Percentiles rank a stretch among this genome's conserved stretches.
Evolutionary conservation across 192 early-diverging fungal genomes (phyloP).

Genomic region (Pilobolus umbonatus): DNA sequence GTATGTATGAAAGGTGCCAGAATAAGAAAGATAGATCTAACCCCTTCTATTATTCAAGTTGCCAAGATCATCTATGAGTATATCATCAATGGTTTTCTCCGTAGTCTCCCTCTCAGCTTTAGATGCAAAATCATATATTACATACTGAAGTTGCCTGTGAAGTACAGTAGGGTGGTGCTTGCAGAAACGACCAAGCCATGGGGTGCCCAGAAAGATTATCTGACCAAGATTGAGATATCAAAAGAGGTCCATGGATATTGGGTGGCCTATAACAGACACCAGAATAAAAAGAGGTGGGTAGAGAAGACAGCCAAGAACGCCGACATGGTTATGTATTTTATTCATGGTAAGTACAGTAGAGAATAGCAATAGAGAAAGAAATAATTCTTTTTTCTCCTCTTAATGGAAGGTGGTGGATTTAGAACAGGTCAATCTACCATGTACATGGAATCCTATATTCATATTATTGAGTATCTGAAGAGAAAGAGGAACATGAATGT

Average conservation of each 20-base stretch:
- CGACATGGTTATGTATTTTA: constrained; percentile 15
- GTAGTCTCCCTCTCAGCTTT: neutral
- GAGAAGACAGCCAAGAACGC: neutral
- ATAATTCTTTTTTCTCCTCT: constrained; percentile 1
- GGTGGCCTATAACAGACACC: neutral
- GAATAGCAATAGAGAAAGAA: neutral
- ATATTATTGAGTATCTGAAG: constrained; percentile 1
- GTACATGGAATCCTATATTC: constrained; percentile 16
- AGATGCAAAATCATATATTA: neutral
- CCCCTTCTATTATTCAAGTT: too few relatives aligned
- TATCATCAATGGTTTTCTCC: neutral
- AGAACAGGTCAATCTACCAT: constrained; percentile 6
- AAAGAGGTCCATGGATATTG: neutral
- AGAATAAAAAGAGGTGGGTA: neutral
- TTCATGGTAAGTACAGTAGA: constrained; percentile 17
- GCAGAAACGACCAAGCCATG: neutral
- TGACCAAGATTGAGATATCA: neutral
- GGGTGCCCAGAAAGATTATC: neutral
- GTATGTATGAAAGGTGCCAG: too few relatives aligned
- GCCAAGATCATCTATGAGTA: neutral
- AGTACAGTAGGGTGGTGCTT: neutral
- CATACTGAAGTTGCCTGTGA: neutral
- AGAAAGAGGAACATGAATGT: neutral
- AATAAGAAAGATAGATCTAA: too few relatives aligned
- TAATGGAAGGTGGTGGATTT: constrained; percentile 13